A percentile compares a stretch with the other conserved stretches of the same genome.
Conservation (phyloP, 2,329 filamentous ascomycete genomes). For the Alternaria longipes region DNA sequence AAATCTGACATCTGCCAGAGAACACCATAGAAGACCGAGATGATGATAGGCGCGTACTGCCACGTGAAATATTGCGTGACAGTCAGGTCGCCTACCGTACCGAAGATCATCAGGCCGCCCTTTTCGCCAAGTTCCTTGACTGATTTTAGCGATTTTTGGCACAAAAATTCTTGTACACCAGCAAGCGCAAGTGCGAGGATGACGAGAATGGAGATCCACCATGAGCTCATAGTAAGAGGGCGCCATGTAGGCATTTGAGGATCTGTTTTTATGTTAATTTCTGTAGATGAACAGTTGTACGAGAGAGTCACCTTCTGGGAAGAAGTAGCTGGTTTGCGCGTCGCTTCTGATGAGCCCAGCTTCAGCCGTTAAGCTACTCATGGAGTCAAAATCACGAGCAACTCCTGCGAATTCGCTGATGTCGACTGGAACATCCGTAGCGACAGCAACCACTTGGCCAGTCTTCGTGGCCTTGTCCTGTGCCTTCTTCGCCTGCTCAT, state of each 20-base stretch:
- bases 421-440: constrained; percentile 54
- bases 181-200: constrained; percentile 47
- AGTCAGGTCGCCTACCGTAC: constrained; percentile 39
- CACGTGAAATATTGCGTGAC: constrained; percentile 48
- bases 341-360: constrained; percentile 29
- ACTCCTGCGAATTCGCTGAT: constrained; percentile 53
- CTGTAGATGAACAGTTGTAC: neutral
- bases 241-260: constrained; percentile 53
- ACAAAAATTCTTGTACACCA: constrained; percentile 50
- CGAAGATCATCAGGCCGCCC: constrained; percentile 44
- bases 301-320: constrained; percentile 39
- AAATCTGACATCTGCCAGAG: constrained; percentile 62
- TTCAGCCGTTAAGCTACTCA: constrained; percentile 35
- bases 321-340: constrained; percentile 50
- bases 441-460: constrained; percentile 55
- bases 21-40: constrained; percentile 60
- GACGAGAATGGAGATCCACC: constrained; percentile 47
- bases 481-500: constrained; percentile 44
- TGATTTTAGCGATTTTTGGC: constrained; percentile 44
- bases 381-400: constrained; percentile 41
- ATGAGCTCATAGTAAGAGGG: constrained; percentile 51
- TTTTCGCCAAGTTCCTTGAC: constrained; percentile 24
- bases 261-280: constrained; percentile 30
- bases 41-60: constrained; percentile 55
- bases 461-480: constrained; percentile 55